These are phyloP conservation scores for Hyphopichia khmerensis DNA, from an alignment of 1,139 yeast genomes.

Conservation along the genomic window DNA sequence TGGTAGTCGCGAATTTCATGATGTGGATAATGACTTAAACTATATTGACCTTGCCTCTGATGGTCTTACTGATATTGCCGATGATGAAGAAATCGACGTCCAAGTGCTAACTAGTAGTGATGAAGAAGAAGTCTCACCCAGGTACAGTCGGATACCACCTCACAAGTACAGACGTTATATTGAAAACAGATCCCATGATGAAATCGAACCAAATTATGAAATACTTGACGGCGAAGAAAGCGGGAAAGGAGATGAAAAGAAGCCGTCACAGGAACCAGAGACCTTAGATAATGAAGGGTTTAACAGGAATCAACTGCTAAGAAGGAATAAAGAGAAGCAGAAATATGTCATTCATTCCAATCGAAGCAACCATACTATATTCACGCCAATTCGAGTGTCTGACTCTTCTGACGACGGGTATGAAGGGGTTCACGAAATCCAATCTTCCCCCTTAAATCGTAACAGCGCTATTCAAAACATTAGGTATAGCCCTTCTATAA, in stretches of 20 bases:
- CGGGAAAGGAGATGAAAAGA: no score
- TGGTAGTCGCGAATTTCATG: no score
- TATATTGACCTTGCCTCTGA: background rate
- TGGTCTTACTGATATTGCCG: background rate
- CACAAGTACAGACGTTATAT: no score
- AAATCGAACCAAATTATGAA: background rate
- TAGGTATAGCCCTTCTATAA: background rate
- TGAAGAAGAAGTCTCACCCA: background rate
- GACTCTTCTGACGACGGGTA: background rate
- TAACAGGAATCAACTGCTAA: no score
- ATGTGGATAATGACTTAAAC: background rate
- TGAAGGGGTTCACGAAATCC: background rate
- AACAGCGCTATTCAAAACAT: no score
- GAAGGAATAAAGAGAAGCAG: no score
- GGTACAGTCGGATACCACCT: no score
- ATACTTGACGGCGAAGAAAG: background rate
- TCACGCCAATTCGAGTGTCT: background rate
- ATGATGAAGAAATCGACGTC: slow-evolving; percentile 1
- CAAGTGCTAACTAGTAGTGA: slow-evolving; percentile 1
- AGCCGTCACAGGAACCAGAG: no score
- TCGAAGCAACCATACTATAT: background rate
- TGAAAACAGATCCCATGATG: background rate
- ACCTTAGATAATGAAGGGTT: no score
- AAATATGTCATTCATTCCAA: background rate
- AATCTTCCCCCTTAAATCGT: background rate